Percentiles rank a stretch among this genome's conserved stretches.
phyloP scores from a whole-genome alignment of 2,329 filamentous ascomycete genomes.

The Davidsoniella eucalypti region DNA sequence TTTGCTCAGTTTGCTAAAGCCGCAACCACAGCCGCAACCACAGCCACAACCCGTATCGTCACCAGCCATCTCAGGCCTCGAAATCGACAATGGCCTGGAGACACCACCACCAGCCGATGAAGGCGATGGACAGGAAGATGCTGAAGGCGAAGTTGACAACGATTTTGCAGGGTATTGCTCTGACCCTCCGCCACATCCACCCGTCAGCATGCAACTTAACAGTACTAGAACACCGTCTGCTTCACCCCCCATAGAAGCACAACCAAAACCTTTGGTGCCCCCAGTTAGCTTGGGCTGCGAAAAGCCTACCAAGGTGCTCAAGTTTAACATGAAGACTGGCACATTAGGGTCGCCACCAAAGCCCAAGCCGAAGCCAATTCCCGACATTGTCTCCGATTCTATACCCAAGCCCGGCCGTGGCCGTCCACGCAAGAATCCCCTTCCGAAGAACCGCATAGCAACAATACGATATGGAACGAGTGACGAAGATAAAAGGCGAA shows the following conservation, averaged over 20 bases:
- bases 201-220: not conserved
- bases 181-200: not conserved
- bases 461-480: slow-evolving; percentile 43
- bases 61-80: not conserved
- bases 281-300: slow-evolving; percentile 5
- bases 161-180: slow-evolving; percentile 4
- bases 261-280: not conserved
- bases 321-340: slow-evolving; percentile 42
- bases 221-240: slow-evolving; percentile 1
- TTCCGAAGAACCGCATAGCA: slow-evolving; percentile 26
- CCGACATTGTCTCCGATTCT: not conserved
- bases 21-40: not conserved
- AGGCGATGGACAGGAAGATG: slow-evolving; percentile 7
- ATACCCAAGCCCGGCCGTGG: slow-evolving; percentile 1
- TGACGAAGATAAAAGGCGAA: slow-evolving; percentile 24
- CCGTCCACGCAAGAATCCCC: slow-evolving; percentile 13
- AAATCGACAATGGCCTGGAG: slow-evolving; percentile 1
- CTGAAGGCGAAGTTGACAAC: slow-evolving; percentile 10
- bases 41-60: not conserved
- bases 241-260: slow-evolving; percentile 1
- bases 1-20: slow-evolving; percentile 9
- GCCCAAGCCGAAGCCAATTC: slow-evolving; percentile 24
- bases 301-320: slow-evolving; percentile 31
- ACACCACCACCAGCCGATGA: slow-evolving; percentile 2
- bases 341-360: slow-evolving; percentile 46